Evolutionary conservation across 352 stramenopile species (phyloP), one percentile per base, ranked within the genome.

Genomic region (Pythium phragmiticola): DNA sequence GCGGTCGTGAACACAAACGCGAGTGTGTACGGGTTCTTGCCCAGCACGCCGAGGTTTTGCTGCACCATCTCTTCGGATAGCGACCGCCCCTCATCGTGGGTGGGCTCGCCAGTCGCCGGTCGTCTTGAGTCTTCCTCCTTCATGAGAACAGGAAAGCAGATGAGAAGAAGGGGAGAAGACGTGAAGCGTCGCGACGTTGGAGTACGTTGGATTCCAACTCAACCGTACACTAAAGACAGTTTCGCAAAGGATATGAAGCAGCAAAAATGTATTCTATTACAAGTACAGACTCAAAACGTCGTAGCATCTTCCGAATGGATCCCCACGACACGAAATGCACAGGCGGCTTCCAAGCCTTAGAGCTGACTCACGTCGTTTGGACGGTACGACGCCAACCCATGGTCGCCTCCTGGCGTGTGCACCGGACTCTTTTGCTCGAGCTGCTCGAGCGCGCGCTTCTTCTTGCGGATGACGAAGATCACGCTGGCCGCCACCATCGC

Each of bases 21-120:
- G 17, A 85, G 75, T 2, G 80, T 82, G 70, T 84, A 89, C 46
- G 83, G 83, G 39, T 89, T 82, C 59, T 74, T 80, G 7, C 83
- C 78, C 7, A 92, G 45, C 13, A 84, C 70, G 47, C 78, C 75
- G 23, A 92, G 34, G 17, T 70, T 65, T 13, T 70, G 63, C 34
- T 72, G 70, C 21, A 90, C 67, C 17, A 73, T 69, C 33, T 69
- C 58, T 33, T 57, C 54, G 7, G 62, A 74, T 3, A 89, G 70
- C 14, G 30, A 0, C 21, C 14, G 7, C 11, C 17, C 43, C n/a
- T 19, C 55, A 17, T 61, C 55, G 1, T n/a, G 2, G 16, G 39
- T 14, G 0, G 9, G 0, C 6, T 36, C 55, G 4, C 26, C 28
- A 1, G n/a, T 61, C 7, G 21, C 28, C 3, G 55, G 55, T 53